A percentile compares a stretch with the other conserved stretches of the same genome.
Conservation (phyloP, 768 basidiomycete species). For the Boletus rex-veris region DNA sequence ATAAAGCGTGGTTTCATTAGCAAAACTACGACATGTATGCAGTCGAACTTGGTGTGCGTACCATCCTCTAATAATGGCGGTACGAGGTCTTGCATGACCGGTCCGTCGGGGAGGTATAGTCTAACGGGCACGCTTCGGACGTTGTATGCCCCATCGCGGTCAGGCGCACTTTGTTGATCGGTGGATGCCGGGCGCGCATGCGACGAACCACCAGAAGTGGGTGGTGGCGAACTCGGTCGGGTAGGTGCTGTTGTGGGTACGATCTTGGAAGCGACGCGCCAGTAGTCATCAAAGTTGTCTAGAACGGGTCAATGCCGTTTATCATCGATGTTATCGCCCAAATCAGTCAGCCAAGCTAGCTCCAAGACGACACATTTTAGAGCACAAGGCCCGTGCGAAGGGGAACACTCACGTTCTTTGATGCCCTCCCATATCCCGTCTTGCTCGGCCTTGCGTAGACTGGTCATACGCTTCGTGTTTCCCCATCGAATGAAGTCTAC, state of each 20-base stretch:
- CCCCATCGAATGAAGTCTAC: conserved; percentile 98
- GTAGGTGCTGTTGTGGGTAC: conserved; percentile 73
- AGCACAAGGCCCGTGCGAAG: conserved; percentile 19
- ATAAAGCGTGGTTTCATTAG: not conserved
- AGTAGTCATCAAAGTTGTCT: conserved; percentile 97
- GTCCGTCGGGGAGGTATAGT: conserved; percentile 86
- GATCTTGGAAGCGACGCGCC: conserved; percentile 90
- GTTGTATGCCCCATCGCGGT: conserved; percentile 82
- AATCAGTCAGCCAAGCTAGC: conserved; percentile 23
- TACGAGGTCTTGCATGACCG: conserved; percentile 86
- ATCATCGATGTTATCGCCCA: conserved; percentile 13
- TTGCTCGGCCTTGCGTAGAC: conserved; percentile 85
- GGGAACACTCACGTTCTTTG: conserved; percentile 73
- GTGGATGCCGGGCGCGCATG: conserved; percentile 64
- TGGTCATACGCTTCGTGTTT: conserved; percentile 90
- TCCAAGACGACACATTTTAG: conserved; percentile 7
- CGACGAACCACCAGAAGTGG: conserved; percentile 52
- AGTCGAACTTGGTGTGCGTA: conserved; percentile 33
- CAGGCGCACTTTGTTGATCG: conserved; percentile 49
- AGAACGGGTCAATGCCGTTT: conserved; percentile 11
- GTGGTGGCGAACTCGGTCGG: conserved; percentile 54
- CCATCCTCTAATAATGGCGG: conserved; percentile 78
- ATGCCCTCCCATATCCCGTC: conserved; percentile 98
- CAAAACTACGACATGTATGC: not conserved
- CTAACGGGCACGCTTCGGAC: conserved; percentile 87